A percentile compares a stretch with the other conserved stretches of the same genome.
Evolutionary conservation across 1,284 basidiomycete genomes (phyloP).

Genomic region (Meira nashicola): DNA sequence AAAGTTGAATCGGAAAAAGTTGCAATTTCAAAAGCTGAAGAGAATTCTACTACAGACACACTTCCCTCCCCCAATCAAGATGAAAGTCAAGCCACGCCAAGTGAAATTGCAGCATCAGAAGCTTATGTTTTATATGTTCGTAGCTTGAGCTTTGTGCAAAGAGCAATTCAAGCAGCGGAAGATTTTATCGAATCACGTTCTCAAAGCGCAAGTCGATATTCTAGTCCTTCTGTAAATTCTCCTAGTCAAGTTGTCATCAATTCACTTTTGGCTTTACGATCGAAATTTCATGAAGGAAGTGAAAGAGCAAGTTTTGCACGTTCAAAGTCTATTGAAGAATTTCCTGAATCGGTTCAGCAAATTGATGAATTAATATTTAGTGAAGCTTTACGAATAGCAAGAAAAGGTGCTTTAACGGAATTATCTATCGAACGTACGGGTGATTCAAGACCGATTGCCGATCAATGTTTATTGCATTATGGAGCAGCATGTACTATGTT

Average conservation of each 20-base stretch:
- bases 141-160: constrained; percentile 83
- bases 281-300: constrained; percentile 60
- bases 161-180: constrained; percentile 63
- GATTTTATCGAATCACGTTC: constrained; percentile 55
- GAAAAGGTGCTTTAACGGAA: constrained; percentile 85
- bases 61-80: neutral
- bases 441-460: constrained; percentile 2
- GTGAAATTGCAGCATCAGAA: constrained; percentile 60
- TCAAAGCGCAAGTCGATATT: neutral
- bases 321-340: constrained; percentile 54
- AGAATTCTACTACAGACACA: neutral
- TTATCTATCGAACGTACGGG: constrained; percentile 58
- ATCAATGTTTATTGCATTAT: constrained; percentile 77
- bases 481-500: constrained; percentile 90
- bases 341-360: constrained; percentile 55
- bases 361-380: constrained; percentile 60
- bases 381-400: constrained; percentile 58
- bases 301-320: constrained; percentile 61
- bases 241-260: constrained; percentile 59
- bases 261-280: constrained; percentile 60
- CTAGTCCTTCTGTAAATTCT: constrained; percentile 15
- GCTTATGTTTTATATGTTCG: constrained; percentile 87
- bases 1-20: neutral
- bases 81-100: constrained; percentile 14
- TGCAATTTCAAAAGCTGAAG: neutral